These are phyloP conservation scores for Claviceps monticola DNA, from an alignment of 2,329 filamentous ascomycete species.

Conservation along the genomic window DNA sequence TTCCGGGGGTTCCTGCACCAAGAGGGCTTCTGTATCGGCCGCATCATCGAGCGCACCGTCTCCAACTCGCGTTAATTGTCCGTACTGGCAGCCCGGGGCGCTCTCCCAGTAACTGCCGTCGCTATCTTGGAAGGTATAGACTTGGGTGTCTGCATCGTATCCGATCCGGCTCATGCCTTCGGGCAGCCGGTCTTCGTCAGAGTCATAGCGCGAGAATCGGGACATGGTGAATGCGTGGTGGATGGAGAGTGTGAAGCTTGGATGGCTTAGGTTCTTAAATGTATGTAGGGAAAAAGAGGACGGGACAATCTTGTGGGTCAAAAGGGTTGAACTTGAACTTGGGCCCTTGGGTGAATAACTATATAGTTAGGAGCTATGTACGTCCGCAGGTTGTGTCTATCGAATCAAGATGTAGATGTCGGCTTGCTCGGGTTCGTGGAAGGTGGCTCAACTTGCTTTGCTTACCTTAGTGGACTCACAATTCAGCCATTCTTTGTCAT, in stretches of 20 bases:
- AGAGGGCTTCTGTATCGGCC: slow-evolving; percentile 19
- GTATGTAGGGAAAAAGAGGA: too few species aligned
- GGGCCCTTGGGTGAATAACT: too few species aligned
- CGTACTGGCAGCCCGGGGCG: slow-evolving; percentile 34
- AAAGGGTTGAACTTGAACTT: too few species aligned
- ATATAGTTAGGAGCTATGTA: too few species aligned
- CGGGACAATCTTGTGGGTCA: too few species aligned
- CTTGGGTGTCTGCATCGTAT: slow-evolving; percentile 41
- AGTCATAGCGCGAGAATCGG: slow-evolving; percentile 28
- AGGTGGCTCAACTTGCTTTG: not conserved
- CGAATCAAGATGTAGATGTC: not conserved
- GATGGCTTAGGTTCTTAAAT: not conserved
- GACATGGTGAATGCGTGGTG: slow-evolving; percentile 18
- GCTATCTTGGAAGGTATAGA: slow-evolving; percentile 36
- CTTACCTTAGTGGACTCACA: too few species aligned
- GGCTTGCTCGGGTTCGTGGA: not conserved
- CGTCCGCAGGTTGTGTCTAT: too few species aligned
- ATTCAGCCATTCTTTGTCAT: too few species aligned
- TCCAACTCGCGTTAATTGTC: slow-evolving; percentile 28
- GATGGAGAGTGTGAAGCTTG: not conserved
- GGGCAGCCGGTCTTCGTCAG: slow-evolving; percentile 38
- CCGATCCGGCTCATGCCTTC: slow-evolving; percentile 39
- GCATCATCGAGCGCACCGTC: slow-evolving; percentile 13
- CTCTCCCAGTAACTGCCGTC: slow-evolving; percentile 37
- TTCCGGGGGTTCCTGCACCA: slow-evolving; percentile 10